Conservation (phyloP, 2,329 filamentous ascomycete species). For the Penicillium occitanis region DNA sequence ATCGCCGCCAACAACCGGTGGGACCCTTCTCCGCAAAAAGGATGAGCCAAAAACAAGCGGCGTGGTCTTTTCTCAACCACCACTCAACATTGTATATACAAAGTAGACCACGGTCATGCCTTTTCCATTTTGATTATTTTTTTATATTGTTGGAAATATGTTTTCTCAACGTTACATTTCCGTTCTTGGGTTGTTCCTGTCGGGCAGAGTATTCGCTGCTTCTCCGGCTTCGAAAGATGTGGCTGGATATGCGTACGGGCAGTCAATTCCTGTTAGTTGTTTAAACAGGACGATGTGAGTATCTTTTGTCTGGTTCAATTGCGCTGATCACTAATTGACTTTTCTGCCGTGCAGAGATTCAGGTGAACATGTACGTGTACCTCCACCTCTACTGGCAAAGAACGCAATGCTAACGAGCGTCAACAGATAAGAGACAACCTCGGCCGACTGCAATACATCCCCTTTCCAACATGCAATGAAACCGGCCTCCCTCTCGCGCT, state of each 20-base stretch:
- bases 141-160: not conserved
- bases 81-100: not conserved
- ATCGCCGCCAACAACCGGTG: slow-evolving; percentile 5
- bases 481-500: slow-evolving; percentile 79
- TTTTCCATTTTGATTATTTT: not conserved
- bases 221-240: slow-evolving; percentile 18
- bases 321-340: slow-evolving; percentile 2
- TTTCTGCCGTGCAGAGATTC: slow-evolving; percentile 28
- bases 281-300: slow-evolving; percentile 71
- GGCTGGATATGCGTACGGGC: slow-evolving; percentile 53
- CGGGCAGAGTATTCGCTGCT: slow-evolving; percentile 1
- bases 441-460: slow-evolving; percentile 86
- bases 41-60: slow-evolving; percentile 1
- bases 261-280: slow-evolving; percentile 68
- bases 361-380: slow-evolving; percentile 34
- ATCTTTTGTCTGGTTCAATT: not conserved
- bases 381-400: no score
- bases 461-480: slow-evolving; percentile 88
- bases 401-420: not conserved
- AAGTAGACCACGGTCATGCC: not conserved
- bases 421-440: slow-evolving; percentile 68
- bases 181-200: slow-evolving; percentile 21
- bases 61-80: slow-evolving; percentile 14
- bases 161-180: slow-evolving; percentile 1
- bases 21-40: slow-evolving; percentile 11